phyloP scores from a whole-genome alignment of 306 rosid species.

The Acacia acuminata region DNA sequence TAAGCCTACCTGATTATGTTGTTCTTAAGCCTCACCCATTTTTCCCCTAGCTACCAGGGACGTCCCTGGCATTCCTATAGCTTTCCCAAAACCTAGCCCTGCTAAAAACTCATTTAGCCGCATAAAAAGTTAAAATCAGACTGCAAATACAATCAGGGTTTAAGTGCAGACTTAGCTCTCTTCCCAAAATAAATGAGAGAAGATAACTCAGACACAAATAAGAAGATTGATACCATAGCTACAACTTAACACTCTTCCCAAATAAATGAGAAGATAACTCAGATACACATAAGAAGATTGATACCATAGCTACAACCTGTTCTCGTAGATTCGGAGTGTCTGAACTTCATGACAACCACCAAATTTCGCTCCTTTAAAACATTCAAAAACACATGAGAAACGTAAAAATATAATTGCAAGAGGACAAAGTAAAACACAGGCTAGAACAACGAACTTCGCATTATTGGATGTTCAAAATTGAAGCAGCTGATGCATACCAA shows the following conservation, averaged over 20 bases:
- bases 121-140: neutral
- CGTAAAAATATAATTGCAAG: conserved; percentile 20
- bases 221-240: too few species aligned
- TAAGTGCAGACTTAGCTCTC: neutral
- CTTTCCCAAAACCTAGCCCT: conserved; percentile 1
- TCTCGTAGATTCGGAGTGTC: conserved; percentile 67
- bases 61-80: neutral
- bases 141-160: neutral
- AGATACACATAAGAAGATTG: conserved; percentile 4
- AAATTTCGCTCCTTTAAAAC: conserved; percentile 73
- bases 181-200: neutral
- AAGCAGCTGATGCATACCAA: conserved; percentile 59
- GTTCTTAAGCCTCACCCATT: neutral
- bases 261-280: conserved; percentile 12
- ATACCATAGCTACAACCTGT: conserved; percentile 59
- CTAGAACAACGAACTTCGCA: neutral
- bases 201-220: neutral
- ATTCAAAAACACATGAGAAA: conserved; percentile 32
- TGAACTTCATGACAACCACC: conserved; percentile 86
- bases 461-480: conserved; percentile 10
- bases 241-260: neutral
- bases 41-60: neutral
- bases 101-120: conserved; percentile 1
- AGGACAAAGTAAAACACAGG: conserved; percentile 7
- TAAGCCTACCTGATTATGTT: neutral